phyloP scores from a whole-genome alignment of 495 filamentous ascomycete genomes.

The Aspergillus ellipticus region DNA sequence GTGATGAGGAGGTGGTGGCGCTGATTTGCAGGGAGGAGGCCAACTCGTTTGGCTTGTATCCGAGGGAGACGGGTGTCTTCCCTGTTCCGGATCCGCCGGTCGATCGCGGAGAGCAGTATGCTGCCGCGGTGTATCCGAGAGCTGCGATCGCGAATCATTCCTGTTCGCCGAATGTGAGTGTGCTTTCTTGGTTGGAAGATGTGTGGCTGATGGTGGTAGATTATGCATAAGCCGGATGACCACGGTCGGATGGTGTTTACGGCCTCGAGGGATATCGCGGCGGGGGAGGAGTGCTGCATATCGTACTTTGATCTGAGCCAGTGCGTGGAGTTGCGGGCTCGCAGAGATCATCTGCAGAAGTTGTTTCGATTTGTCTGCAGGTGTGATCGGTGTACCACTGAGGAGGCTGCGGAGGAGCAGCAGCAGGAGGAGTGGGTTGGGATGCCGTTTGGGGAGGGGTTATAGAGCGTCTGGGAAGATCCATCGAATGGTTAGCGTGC shows the following conservation, averaged over 20 bases:
- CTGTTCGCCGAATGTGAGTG: conserved; percentile 36
- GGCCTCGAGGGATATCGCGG: conserved; percentile 28
- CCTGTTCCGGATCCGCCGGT: conserved; percentile 14
- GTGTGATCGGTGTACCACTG: conserved; percentile 30
- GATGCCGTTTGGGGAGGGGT: conserved; percentile 9
- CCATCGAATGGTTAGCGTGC: background rate
- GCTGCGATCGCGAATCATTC: conserved; percentile 40
- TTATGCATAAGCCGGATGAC: conserved; percentile 35
- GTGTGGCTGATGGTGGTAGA: conserved; percentile 18
- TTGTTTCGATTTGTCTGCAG: conserved; percentile 34
- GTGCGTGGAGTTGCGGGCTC: conserved; percentile 17
- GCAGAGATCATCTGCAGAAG: conserved; percentile 27
- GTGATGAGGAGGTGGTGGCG: conserved; percentile 20
- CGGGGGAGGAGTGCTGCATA: conserved; percentile 40
- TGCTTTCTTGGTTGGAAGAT: background rate
- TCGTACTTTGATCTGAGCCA: conserved; percentile 37
- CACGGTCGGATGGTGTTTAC: conserved; percentile 37
- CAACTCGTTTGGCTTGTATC: conserved; percentile 41
- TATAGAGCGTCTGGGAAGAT: too few relatives aligned
- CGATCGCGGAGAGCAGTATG: conserved; percentile 36
- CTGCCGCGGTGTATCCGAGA: conserved; percentile 35
- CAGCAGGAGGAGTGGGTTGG: too few relatives aligned
- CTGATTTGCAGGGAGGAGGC: conserved; percentile 40
- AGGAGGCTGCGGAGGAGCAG: conserved; percentile 18
- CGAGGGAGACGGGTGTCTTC: conserved; percentile 32